Evolutionary conservation across 352 stramenopile genomes (phyloP).

Genomic region (Thalassiosira ordinaria): DNA sequence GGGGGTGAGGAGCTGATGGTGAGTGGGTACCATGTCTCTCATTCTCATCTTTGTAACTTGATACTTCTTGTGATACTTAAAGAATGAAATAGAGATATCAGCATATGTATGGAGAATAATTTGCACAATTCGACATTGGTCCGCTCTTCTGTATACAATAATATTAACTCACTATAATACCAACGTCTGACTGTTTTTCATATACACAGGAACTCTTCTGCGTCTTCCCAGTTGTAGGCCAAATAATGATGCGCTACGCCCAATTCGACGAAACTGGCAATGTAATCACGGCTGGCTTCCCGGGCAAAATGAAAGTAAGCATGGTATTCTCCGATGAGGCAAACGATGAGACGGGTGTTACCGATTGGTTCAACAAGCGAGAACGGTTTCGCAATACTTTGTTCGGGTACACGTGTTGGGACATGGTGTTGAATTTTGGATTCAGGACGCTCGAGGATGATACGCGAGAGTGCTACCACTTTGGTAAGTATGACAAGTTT

Average conservation of each 20-base stretch:
- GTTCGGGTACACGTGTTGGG: conserved; percentile 53
- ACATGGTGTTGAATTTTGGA: conserved; percentile 69
- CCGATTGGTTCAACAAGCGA: conserved; percentile 69
- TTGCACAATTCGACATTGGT: no score
- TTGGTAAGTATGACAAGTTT: conserved; percentile 22
- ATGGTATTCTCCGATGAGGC: conserved; percentile 65
- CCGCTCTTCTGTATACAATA: no score
- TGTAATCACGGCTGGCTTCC: conserved; percentile 50
- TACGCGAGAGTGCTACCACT: conserved; percentile 52
- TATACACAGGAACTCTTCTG: conserved; percentile 27
- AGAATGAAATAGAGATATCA: no score
- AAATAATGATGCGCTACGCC: conserved; percentile 55
- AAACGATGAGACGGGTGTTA: conserved; percentile 42
- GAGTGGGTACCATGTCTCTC: no score
- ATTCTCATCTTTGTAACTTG: no score
- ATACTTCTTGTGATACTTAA: no score
- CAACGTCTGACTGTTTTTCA: background rate
- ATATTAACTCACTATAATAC: no score
- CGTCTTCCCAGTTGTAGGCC: conserved; percentile 48
- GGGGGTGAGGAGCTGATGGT: conserved; percentile 54
- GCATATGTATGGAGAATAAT: no score
- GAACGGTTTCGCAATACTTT: conserved; percentile 62
- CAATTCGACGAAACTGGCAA: conserved; percentile 47
- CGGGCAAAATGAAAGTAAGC: conserved; percentile 51
- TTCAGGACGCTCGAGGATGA: conserved; percentile 48